Conservation (phyloP, 306 rosid species). For the Elaeagnus macrophylla region DNA sequence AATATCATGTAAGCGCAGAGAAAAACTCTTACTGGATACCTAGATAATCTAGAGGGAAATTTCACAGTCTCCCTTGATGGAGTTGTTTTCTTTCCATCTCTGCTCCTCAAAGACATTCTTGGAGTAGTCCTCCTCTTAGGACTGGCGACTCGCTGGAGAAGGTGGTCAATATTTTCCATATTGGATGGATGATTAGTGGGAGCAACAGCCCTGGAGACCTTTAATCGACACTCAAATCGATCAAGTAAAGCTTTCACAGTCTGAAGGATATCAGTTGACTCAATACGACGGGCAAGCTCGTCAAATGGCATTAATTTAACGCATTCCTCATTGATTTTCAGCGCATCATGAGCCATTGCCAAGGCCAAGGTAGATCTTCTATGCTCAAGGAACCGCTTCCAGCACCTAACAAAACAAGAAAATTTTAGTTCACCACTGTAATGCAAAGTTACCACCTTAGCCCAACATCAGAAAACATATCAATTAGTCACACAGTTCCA, state of each 20-base stretch:
- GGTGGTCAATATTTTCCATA: slow-evolving; percentile 86
- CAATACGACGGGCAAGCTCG: slow-evolving; percentile 74
- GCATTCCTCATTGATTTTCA: slow-evolving; percentile 57
- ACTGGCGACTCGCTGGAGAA: slow-evolving; percentile 72
- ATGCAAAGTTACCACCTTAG: no score
- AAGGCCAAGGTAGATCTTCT: slow-evolving; percentile 66
- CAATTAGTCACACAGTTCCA: no score
- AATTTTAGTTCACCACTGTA: background rate
- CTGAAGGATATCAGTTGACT: slow-evolving; percentile 65
- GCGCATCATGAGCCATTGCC: slow-evolving; percentile 52
- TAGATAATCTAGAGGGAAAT: slow-evolving; percentile 35
- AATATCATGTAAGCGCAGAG: slow-evolving; percentile 85
- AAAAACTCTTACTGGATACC: slow-evolving; percentile 77
- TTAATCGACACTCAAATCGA: slow-evolving; percentile 71
- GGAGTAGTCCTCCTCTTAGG: slow-evolving; percentile 68
- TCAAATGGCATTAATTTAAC: slow-evolving; percentile 87
- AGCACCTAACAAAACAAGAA: slow-evolving; percentile 48
- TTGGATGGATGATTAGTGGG: slow-evolving; percentile 33
- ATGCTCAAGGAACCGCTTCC: slow-evolving; percentile 57
- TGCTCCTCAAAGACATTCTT: slow-evolving; percentile 41
- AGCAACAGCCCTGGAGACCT: slow-evolving; percentile 41
- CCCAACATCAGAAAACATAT: no score
- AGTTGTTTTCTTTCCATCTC: slow-evolving; percentile 37
- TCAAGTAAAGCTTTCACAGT: slow-evolving; percentile 69
- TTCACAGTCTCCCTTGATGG: slow-evolving; percentile 28